Evolutionary conservation across 805 yeast genomes (phyloP).

Genomic region (Limtongia smithiae): DNA sequence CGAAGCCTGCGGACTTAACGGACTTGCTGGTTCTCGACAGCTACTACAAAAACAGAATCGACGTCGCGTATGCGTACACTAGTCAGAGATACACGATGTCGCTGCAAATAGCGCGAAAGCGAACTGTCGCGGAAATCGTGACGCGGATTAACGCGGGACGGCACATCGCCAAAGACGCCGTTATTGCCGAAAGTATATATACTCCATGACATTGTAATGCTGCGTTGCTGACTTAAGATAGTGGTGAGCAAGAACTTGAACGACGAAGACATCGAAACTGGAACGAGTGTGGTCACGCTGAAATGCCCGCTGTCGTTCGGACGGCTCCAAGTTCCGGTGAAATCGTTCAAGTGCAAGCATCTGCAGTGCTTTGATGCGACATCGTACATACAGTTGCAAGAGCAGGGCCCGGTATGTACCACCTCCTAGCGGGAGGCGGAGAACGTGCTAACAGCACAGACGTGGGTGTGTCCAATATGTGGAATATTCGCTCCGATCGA

Average conservation of each 20-base stretch:
- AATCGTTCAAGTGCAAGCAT: constrained; percentile 70
- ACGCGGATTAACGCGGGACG: constrained; percentile 45
- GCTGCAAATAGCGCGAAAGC: constrained; percentile 55
- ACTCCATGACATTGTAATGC: background rate
- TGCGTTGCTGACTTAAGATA: background rate
- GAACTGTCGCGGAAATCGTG: constrained; percentile 44
- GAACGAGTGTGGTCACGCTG: constrained; percentile 62
- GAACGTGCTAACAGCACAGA: constrained; percentile 24
- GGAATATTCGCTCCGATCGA: constrained; percentile 48
- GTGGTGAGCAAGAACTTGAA: constrained; percentile 42
- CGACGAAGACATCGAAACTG: constrained; percentile 70
- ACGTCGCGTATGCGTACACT: constrained; percentile 58
- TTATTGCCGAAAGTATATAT: constrained; percentile 46
- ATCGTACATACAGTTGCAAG: constrained; percentile 69
- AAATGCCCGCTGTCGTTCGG: constrained; percentile 76
- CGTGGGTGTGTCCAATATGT: constrained; percentile 90
- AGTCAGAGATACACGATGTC: constrained; percentile 49
- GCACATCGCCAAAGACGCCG: constrained; percentile 51
- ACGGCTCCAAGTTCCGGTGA: constrained; percentile 66
- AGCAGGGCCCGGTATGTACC: constrained; percentile 52
- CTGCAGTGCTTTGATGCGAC: constrained; percentile 84
- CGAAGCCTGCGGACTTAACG: constrained; percentile 78
- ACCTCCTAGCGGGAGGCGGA: too few relatives aligned
- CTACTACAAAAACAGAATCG: constrained; percentile 43
- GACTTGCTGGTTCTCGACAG: constrained; percentile 37